Evolutionary conservation across 768 basidiomycete species (phyloP), one percentile per base, ranked within the genome.

Genomic region (Postia placenta): DNA sequence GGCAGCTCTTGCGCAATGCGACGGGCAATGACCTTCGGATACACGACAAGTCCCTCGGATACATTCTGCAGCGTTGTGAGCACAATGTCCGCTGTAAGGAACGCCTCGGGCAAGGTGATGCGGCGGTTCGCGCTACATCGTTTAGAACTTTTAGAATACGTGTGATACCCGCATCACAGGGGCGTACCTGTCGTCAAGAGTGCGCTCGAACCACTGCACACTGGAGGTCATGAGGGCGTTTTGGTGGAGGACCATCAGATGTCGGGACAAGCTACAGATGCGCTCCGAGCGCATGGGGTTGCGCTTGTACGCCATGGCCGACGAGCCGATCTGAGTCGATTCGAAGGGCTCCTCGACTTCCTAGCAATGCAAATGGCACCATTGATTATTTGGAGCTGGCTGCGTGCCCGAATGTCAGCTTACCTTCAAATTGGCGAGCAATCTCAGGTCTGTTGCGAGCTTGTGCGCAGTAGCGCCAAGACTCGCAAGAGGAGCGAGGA

Each of bases 271-370:
- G 60, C 89, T 92, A 77, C 96, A 99, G 39, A 96, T 87, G 35
- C 96, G 87, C 69, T 99, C 96, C 49, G 83, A 94, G 49, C 96
- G 90, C 96, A 99, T 99, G 5, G 96, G 96, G 69, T 99, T 98
- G 48, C 95, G 81, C 72, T 98, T 97, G 80, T 98, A 98, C 7
- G 95, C 95, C 95, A 98, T 98, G 1, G 93, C 93, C 0, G 87
- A 92, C 9, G 87, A 89, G 5, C 96, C 96, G 56, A 98, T 99
- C 71, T 99, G 96, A 17, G 95, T 95, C 45, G 92, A 89, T 68
- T 99, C 95, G 67, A 98, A 98, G 0, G 96, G 96, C 64, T 99
- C 96, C 69, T 99, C 96, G 39, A 99, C 77, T 81, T 98, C 96
- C 84, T 89, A 50, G 33, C 44, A 7, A 28, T 23, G 14, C n/a